Conservation (phyloP, 2,329 filamentous ascomycete species). For the Mycosphaerella sp. region DNA sequence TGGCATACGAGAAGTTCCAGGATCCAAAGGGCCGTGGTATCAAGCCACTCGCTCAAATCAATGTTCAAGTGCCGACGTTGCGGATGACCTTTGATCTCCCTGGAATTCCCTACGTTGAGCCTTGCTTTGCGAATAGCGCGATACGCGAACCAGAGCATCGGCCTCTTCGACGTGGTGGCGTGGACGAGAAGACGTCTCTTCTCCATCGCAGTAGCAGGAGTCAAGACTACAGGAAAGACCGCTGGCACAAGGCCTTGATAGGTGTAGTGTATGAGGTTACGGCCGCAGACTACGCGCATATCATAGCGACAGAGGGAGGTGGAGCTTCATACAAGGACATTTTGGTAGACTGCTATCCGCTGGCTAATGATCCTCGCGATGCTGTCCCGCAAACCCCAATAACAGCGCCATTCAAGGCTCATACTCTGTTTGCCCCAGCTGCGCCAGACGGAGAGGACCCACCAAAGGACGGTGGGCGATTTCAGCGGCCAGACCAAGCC, state of each 20-base stretch:
- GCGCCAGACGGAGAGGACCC: constrained; percentile 27
- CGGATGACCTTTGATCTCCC: constrained; percentile 78
- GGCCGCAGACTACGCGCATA: constrained; percentile 69
- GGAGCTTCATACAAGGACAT: constrained; percentile 81
- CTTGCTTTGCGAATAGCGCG: constrained; percentile 82
- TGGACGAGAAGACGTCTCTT: constrained; percentile 33
- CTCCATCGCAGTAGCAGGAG: constrained; percentile 16
- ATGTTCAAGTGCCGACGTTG: constrained; percentile 73
- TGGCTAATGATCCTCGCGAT: constrained; percentile 52
- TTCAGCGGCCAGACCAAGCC: constrained; percentile 57
- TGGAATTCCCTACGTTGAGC: constrained; percentile 78
- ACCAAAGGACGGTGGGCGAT: constrained; percentile 36
- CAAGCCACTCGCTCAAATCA: constrained; percentile 70
- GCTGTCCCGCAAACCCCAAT: constrained; percentile 59
- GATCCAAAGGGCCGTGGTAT: constrained; percentile 60
- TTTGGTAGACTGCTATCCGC: constrained; percentile 66
- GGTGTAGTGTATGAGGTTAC: constrained; percentile 97
- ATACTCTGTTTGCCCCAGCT: constrained; percentile 70
- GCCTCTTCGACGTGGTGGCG: constrained; percentile 6
- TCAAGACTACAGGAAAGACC: constrained; percentile 47
- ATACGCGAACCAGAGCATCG: constrained; percentile 46
- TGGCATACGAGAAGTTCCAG: constrained; percentile 68
- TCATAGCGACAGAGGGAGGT: constrained; percentile 86
- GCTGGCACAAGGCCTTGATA: constrained; percentile 71
- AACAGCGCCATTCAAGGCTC: constrained; percentile 66